A percentile compares a stretch with the other conserved stretches of the same genome.
phyloP scores from a whole-genome alignment of 805 yeast genomes.

The Candida khao-thaluensis region DNA sequence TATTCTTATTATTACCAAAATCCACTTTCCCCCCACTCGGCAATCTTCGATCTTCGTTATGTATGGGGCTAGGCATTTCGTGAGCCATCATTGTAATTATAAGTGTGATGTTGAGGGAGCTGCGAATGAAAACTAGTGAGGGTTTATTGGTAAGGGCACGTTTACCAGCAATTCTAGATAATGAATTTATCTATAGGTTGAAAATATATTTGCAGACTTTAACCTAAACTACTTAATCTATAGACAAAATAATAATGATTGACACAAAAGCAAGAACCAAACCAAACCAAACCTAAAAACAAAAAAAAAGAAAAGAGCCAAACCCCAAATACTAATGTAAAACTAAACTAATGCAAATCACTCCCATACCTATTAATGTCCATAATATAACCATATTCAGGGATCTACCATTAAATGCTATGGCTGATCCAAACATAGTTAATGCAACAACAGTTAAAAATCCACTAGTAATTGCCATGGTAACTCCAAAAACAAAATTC shows the following conservation, averaged over 20 bases:
- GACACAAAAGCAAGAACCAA: too few relatives aligned
- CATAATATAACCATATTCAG: slow-evolving; percentile 58
- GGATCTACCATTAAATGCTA: slow-evolving; percentile 68
- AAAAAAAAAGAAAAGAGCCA: too few relatives aligned
- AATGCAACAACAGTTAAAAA: slow-evolving; percentile 77
- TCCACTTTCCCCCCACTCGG: slow-evolving; percentile 33
- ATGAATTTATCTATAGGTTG: too few relatives aligned
- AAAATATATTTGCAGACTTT: too few relatives aligned
- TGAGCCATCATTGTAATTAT: slow-evolving; percentile 30
- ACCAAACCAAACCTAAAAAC: too few relatives aligned
- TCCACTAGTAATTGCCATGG: slow-evolving; percentile 78
- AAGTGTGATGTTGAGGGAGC: neutral
- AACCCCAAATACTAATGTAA: slow-evolving; percentile 7
- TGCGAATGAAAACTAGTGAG: too few relatives aligned
- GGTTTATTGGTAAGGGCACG: too few relatives aligned
- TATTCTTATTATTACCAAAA: slow-evolving; percentile 23
- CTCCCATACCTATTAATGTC: slow-evolving; percentile 57
- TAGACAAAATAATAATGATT: too few relatives aligned
- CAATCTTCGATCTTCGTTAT: slow-evolving; percentile 19
- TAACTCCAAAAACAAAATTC: slow-evolving; percentile 53
- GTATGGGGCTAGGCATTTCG: slow-evolving; percentile 26
- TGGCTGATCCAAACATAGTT: slow-evolving; percentile 83
- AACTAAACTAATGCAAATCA: slow-evolving; percentile 40
- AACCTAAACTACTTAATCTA: too few relatives aligned
- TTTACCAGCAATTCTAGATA: too few relatives aligned